Evolutionary conservation across 2,329 filamentous ascomycete species (phyloP).

Genomic region (Trichoderma asperellum): DNA sequence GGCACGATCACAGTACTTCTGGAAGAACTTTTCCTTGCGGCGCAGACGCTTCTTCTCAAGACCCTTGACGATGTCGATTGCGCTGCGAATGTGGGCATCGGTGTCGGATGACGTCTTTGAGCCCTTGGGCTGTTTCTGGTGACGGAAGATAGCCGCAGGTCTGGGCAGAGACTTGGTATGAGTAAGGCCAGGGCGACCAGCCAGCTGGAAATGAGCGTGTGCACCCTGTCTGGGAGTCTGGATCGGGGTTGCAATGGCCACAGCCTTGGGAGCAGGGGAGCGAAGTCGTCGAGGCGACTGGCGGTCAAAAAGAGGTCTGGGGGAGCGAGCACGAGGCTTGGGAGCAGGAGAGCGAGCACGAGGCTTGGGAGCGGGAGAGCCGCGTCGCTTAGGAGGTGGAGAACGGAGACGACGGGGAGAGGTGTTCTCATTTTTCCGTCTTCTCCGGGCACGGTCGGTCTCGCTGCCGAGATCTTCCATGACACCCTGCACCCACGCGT

Average conservation of each 20-base stretch:
- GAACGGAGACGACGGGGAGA: constrained; percentile 53
- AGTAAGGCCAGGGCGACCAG: constrained; percentile 67
- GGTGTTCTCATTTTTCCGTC: constrained; percentile 55
- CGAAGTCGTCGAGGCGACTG: constrained; percentile 72
- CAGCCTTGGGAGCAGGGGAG: constrained; percentile 67
- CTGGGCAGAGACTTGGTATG: constrained; percentile 87
- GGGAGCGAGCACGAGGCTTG: constrained; percentile 44
- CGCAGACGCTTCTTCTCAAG: constrained; percentile 92
- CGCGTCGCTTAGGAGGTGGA: constrained; percentile 43
- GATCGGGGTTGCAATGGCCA: constrained; percentile 42
- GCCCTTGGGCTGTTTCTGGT: constrained; percentile 51
- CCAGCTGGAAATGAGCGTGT: constrained; percentile 45
- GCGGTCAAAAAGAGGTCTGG: constrained; percentile 60
- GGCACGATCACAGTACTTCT: constrained; percentile 84
- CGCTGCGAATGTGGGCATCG: constrained; percentile 78
- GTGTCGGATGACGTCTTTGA: constrained; percentile 40
- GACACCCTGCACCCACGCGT: constrained; percentile 71
- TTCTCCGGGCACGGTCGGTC: constrained; percentile 53
- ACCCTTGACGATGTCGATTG: constrained; percentile 96
- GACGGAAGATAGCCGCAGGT: constrained; percentile 70
- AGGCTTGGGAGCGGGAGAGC: constrained; percentile 45
- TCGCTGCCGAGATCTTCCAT: constrained; percentile 69
- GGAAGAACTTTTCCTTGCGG: constrained; percentile 88
- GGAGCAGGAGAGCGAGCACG: constrained; percentile 51
- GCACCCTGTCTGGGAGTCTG: constrained; percentile 47